Base-by-base conservation (phyloP, 225 moss, liverwort and hornwort genomes). In the Straminergon stramineum region DNA sequence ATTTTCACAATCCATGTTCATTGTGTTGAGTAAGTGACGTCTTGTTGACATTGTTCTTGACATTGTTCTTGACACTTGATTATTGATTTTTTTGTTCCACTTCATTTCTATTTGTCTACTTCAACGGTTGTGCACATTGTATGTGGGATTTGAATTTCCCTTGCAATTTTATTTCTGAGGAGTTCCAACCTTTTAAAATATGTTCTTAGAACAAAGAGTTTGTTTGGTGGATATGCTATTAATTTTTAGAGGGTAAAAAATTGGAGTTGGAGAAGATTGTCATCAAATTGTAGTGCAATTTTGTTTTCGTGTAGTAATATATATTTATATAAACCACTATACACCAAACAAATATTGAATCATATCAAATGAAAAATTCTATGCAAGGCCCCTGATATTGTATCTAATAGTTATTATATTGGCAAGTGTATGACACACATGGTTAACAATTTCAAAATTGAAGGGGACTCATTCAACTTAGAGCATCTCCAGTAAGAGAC, bases 121-220 rank as follows among this genome's bases (percentile, higher is more conserved):
- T 21, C 21, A 34, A 5, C 34, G 1, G 3, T 52, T 21, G 34
- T 13, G 5, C 31, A 53, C 13, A 45, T 14, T 76, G 2, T 21
- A 3, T 22, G 14, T 22, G 14, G 13, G 5, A 21, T 53, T 75
- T 52, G 5, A 52, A 32, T 52, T 52, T 53, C 5, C 8, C 5
- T 53, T 1, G 0, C 8, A 53, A 1, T 2, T 0, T 53, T 35
- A 34, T 32, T 32, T 35, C 0, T 0, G 0, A 77, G 35, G 52
- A 34, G 1, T 53, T 77, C 1, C 1, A 53, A 22, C 21, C 28
- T 22, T 22, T 53, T 52, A 20, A 76, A 35, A 28, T 5, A 76
- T 53, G 5, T 76, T 21, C 0, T 13, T 11, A 5, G 8, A 77
- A 76, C 0, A 7, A 0, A 75, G 3, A 32, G 1, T 0, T 76